Evolutionary conservation across 306 rosid species (phyloP), one percentile per base, ranked within the genome.

Genomic region (Cicer arietinum): DNA sequence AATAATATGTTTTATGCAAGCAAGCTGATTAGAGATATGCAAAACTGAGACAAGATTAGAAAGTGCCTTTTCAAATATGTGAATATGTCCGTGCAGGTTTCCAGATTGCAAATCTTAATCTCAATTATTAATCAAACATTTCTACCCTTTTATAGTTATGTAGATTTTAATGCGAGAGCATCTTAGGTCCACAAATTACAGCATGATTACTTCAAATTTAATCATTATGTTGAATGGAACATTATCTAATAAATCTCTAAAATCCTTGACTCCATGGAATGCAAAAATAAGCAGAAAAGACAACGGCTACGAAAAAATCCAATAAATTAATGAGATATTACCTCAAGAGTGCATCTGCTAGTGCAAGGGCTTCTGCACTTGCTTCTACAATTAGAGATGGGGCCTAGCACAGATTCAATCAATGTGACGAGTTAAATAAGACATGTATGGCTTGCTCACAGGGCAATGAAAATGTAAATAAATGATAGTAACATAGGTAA

Each of bases 331-430:
- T 54, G 25, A 66, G 30, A 71, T 60, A 71, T 85, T 80, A 93
- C 98, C 98, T 93, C 86, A 94, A 76, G 82, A 94, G 97, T 42
- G 91, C 90, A 74, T 94, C 96, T 20, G 91, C 84, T 79, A 91
- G 73, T 50, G 94, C 86, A 67, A 91, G 88, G 80, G 96, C 89
- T 78, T 94, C 98, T 39, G 94, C 83, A 81, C 88, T 90, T 60
- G 91, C 97, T 77, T 94, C 97, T 67, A 94, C 94, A 80, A 94
- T 88, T 67, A 90, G 77, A 77, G 89, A 88, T 7, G 98, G 98
- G 73, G 96, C 98, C 98, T 94, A 75, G 62, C 66, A 77, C 72
- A 62, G 48, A 82, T 87, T 48, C 66, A 67, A 46, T 56, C 43
- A 84, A 74, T 44, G 75, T 68, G 60, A 60, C 43, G 22, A 56